phyloP scores from a whole-genome alignment of 805 yeast genomes.

The Pichia scutulata region DNA sequence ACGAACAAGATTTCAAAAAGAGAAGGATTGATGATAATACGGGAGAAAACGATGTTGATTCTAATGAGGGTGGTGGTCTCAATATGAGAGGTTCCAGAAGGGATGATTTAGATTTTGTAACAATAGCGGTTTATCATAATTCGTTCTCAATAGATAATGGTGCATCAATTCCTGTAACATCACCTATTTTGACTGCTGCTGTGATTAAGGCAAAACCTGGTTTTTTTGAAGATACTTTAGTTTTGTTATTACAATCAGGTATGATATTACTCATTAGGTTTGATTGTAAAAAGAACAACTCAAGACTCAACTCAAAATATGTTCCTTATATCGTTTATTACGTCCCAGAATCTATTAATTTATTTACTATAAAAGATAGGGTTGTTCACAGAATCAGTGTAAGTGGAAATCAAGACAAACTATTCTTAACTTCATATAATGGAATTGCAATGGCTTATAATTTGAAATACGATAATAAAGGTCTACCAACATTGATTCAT shows the following conservation, averaged over 20 bases:
- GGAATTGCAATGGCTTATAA: neutral
- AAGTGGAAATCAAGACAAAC: neutral
- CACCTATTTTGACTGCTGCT: conserved; percentile 18
- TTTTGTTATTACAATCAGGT: conserved; percentile 4
- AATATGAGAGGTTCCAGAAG: neutral
- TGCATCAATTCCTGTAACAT: conserved; percentile 15
- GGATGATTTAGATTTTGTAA: neutral
- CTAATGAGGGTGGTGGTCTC: too few relatives aligned
- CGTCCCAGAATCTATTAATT: neutral
- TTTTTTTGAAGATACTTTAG: conserved; percentile 22
- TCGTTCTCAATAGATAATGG: conserved; percentile 20
- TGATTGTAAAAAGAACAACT: neutral
- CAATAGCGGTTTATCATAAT: conserved; percentile 16
- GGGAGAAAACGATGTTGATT: neutral
- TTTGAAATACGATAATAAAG: neutral
- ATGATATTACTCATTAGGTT: neutral
- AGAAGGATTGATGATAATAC: neutral
- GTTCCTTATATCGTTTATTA: neutral
- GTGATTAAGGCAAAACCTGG: conserved; percentile 18
- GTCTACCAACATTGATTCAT: neutral
- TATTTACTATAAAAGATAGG: neutral
- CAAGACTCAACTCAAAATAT: neutral
- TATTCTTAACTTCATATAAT: neutral
- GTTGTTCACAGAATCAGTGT: neutral
- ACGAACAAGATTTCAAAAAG: neutral